A percentile compares a stretch with the other conserved stretches of the same genome.
phyloP scores from a whole-genome alignment of 1,284 basidiomycete genomes.

The Naganishia albida region DNA sequence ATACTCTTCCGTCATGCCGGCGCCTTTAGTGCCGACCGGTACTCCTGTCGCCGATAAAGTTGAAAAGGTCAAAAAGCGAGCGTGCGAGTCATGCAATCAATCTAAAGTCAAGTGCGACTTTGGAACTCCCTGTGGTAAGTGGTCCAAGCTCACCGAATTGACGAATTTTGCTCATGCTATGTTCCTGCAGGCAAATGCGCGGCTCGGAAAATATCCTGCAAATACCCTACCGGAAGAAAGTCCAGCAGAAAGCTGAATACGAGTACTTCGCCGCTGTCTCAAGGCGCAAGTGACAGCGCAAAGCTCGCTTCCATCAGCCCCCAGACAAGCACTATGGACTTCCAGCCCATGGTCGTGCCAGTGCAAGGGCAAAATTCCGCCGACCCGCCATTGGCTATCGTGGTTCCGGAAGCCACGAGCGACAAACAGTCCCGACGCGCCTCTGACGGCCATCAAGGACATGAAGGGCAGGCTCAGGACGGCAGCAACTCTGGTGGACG shows the following conservation, averaged over 20 bases:
- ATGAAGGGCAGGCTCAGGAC: background rate
- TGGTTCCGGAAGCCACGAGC: background rate
- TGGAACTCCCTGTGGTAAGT: constrained; percentile 69
- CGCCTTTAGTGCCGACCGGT: constrained; percentile 12
- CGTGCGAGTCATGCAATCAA: constrained; percentile 81
- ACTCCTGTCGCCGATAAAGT: constrained; percentile 8
- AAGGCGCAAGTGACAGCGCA: background rate
- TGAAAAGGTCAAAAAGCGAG: constrained; percentile 48
- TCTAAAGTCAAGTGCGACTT: constrained; percentile 77
- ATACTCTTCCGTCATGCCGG: constrained; percentile 23
- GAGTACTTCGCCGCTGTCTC: constrained; percentile 12
- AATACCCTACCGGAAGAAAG: constrained; percentile 55
- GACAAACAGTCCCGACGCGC: background rate
- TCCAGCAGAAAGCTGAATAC: constrained; percentile 17
- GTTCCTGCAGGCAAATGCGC: constrained; percentile 68
- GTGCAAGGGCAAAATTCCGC: background rate
- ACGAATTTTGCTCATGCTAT: constrained; percentile 27
- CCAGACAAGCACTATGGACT: background rate
- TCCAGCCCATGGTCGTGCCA: constrained; percentile 1
- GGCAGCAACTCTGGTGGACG: background rate
- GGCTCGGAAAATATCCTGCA: constrained; percentile 72
- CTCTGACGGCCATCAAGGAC: background rate
- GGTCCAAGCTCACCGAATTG: constrained; percentile 14
- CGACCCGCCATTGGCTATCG: background rate
- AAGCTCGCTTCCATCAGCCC: constrained; percentile 14